Percentiles rank a stretch among this genome's conserved stretches.
phyloP scores from a whole-genome alignment of 1,284 basidiomycete species.

The Cryptococcus amylolentus region DNA sequence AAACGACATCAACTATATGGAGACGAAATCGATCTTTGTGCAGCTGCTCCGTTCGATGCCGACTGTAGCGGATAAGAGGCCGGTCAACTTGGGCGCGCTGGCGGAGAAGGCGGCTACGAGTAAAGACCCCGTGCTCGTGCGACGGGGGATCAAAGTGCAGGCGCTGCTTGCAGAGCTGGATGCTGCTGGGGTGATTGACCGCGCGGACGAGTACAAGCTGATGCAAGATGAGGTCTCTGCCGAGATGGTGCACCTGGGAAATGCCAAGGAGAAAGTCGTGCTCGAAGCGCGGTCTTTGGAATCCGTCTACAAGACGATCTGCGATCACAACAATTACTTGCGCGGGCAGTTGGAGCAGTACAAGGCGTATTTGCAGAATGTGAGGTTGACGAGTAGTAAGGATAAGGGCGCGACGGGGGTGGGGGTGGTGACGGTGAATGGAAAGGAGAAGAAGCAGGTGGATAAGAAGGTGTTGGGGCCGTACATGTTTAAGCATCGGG shows the following conservation, averaged over 20 bases:
- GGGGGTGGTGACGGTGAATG: constrained; percentile 91
- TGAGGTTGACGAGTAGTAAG: constrained; percentile 66
- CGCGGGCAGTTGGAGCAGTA: constrained; percentile 96
- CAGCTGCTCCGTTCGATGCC: constrained; percentile 95
- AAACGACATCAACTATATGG: constrained; percentile 99
- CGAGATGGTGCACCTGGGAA: constrained; percentile 93
- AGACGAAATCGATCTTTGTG: constrained; percentile 98
- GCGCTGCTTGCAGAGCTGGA: constrained; percentile 97
- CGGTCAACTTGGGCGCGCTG: constrained; percentile 82
- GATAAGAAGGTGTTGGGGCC: constrained; percentile 88
- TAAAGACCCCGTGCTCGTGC: constrained; percentile 90
- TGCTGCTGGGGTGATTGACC: constrained; percentile 81
- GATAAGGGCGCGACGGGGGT: constrained; percentile 79
- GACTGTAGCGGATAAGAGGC: constrained; percentile 72
- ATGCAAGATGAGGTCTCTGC: constrained; percentile 96
- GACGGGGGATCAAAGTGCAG: constrained; percentile 98
- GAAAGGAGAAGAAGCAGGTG: constrained; percentile 89
- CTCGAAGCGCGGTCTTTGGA: constrained; percentile 89
- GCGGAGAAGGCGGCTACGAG: constrained; percentile 95
- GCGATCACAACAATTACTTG: constrained; percentile 98
- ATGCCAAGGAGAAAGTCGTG: constrained; percentile 91
- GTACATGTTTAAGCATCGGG: constrained; percentile 94
- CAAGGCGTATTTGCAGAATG: constrained; percentile 98
- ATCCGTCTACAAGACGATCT: constrained; percentile 96
- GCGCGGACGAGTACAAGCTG: constrained; percentile 76